Evolutionary conservation across 129 eudicot genomes (phyloP).

Genomic region (Artemisia tridentata): DNA sequence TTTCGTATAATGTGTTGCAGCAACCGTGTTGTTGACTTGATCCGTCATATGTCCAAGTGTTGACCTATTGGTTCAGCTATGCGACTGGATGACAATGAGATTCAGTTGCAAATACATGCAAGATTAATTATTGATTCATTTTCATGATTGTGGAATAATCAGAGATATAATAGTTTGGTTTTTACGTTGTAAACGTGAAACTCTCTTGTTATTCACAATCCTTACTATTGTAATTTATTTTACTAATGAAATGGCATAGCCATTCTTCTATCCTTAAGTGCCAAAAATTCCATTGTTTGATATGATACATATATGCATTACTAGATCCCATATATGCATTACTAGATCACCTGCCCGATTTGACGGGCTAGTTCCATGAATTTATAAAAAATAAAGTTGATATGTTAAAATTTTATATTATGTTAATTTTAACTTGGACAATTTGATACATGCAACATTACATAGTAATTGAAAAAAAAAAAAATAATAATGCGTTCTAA

Average conservation of each 20-base stretch:
- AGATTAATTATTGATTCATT: background rate
- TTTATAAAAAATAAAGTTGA: no score
- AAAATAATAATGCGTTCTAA: no score
- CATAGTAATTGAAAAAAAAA: no score
- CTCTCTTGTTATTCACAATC: slow-evolving; percentile 23
- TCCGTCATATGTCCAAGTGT: slow-evolving; percentile 71
- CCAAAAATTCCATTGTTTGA: background rate
- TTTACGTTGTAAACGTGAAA: slow-evolving; percentile 20
- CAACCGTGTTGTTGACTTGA: slow-evolving; percentile 76
- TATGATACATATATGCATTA: no score
- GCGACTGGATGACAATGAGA: slow-evolving; percentile 6
- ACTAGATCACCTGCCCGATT: no score
- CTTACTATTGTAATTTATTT: slow-evolving; percentile 5
- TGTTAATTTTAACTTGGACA: no score
- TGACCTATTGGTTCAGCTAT: slow-evolving; percentile 1
- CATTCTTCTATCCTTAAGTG: background rate
- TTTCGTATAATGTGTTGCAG: slow-evolving; percentile 40
- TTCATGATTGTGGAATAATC: slow-evolving; percentile 26
- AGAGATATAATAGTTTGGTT: background rate
- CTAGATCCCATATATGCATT: no score
- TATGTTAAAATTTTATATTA: no score
- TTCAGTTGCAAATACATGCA: slow-evolving; percentile 9
- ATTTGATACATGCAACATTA: no score
- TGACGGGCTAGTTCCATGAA: no score
- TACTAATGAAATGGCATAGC: background rate